Base-by-base conservation (phyloP, 371 early-diverging fungal species). In the Rhizopus microsporus region DNA sequence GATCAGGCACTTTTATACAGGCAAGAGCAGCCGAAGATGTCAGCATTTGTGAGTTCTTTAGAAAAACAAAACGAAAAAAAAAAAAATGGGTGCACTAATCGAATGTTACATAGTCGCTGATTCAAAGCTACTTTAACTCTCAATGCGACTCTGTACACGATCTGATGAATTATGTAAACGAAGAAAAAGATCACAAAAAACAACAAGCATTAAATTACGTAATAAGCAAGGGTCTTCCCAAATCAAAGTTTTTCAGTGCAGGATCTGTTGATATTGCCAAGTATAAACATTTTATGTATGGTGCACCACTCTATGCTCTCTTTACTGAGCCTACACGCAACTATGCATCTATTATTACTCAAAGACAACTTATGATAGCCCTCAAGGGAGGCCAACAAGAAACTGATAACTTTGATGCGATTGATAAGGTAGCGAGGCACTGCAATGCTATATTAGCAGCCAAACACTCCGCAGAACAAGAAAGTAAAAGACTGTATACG, bases 281-380 rank as follows among this genome's bases (percentile, higher is more conserved):
- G 44, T 87, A 72, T 54, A 58, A 53, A 3, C 91, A 93, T 68
- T 87, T 86, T 56, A 84, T 86, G 0, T 78, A 86, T 35, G 86
- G 78, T 39, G 81, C 85, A 2, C 80, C 82, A 0, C 68, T 91
- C 23, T 93, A 88, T 71, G 90, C 93, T 12, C 81, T 91, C 51
- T 93, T 93, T 63, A 91, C 91, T 8, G 92, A 93, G 6, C 98
- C 98, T 0, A 94, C 94, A 46, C 84, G 94, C n/a, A 82, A 95
- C 49, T 97, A 96, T 69, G 90, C 96, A 51, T 95, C 96, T 59
- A 76, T 98, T 38, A 65, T 93, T 51, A 96, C 94, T 0, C 98
- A 98, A 62, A 84, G 96, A 8, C 78, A 81, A 39, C 60, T 90
- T 4, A 65, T 54, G 33, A 57, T 57, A 3, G 63, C 67, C 1